phyloP scores from a whole-genome alignment of 495 filamentous ascomycete genomes.

The Articulospora tetracladia region DNA sequence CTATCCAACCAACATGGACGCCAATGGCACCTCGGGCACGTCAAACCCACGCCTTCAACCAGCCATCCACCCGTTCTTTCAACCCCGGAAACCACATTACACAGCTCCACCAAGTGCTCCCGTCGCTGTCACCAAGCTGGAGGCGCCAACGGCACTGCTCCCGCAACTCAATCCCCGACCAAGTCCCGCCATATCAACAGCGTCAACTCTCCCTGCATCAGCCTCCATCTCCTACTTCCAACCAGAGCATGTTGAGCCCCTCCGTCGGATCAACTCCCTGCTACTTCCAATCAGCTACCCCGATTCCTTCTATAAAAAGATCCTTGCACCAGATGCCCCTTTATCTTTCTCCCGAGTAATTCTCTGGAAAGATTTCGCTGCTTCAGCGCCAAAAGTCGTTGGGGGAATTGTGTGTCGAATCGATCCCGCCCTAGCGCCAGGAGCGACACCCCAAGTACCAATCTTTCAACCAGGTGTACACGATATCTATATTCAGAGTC shows the following conservation, averaged over 20 bases:
- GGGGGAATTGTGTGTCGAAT: conserved; percentile 83
- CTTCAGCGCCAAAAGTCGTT: conserved; percentile 55
- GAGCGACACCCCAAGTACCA: conserved; percentile 15
- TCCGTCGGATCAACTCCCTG: conserved; percentile 77
- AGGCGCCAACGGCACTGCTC: conserved; percentile 28
- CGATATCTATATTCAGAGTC: conserved; percentile 81
- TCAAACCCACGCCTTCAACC: conserved; percentile 27
- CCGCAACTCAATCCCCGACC: neutral
- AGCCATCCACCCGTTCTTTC: conserved; percentile 49
- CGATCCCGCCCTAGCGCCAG: conserved; percentile 42
- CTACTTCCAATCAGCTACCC: conserved; percentile 87
- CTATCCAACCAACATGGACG: conserved; percentile 12
- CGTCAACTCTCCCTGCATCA: conserved; percentile 33
- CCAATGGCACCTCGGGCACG: conserved; percentile 7
- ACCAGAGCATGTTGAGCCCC: conserved; percentile 61
- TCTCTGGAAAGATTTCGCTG: conserved; percentile 54
- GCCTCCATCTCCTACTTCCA: conserved; percentile 56
- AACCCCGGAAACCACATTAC: conserved; percentile 34
- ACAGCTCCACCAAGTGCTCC: conserved; percentile 38
- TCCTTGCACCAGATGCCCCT: conserved; percentile 61
- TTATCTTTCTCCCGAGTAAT: conserved; percentile 72
- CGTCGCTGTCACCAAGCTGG: conserved; percentile 26
- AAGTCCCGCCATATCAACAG: conserved; percentile 8
- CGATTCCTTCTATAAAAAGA: conserved; percentile 78
- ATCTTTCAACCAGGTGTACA: conserved; percentile 12